A percentile compares a stretch with the other conserved stretches of the same genome.
These are phyloP conservation scores for Plasmopara muralis DNA, from an alignment of 352 stramenopile species.

Conservation along the genomic window DNA sequence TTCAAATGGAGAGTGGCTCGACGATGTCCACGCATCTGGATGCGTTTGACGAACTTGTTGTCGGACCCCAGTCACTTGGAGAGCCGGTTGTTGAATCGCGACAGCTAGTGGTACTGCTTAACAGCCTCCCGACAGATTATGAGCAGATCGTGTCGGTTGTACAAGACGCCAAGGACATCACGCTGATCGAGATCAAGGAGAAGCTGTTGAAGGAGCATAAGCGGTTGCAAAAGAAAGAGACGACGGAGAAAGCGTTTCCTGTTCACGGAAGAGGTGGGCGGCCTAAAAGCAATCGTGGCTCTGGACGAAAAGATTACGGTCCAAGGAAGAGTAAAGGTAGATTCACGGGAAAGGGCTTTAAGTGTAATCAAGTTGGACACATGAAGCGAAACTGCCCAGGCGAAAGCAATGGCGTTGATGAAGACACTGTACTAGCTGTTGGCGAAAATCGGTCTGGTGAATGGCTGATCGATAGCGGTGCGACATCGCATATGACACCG, in stretches of 20 bases:
- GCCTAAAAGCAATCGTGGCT: not conserved
- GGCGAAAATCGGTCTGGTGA: not conserved
- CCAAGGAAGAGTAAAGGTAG: not conserved
- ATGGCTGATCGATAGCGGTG: not conserved
- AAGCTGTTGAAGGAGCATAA: not conserved
- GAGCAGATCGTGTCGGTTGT: not conserved
- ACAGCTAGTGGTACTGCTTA: not conserved
- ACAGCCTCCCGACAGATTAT: not conserved
- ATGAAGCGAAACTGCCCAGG: not conserved
- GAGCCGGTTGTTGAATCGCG: not conserved
- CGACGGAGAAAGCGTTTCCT: slow-evolving; percentile 1
- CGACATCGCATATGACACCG: slow-evolving; percentile 13
- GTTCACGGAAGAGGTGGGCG: not conserved
- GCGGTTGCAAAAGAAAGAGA: not conserved
- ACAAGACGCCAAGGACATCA: not conserved
- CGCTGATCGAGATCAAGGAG: not conserved
- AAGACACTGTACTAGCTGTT: not conserved
- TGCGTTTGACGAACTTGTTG: not conserved
- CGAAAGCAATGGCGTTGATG: not conserved
- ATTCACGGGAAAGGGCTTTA: not conserved
- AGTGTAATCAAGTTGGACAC: not conserved
- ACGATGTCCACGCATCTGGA: not conserved
- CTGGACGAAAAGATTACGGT: not conserved
- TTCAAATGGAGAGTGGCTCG: not conserved
- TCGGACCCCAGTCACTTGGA: not conserved